These are phyloP conservation scores for Lindgomyces ingoldianus DNA, from an alignment of 495 filamentous ascomycete species.

Conservation along the genomic window DNA sequence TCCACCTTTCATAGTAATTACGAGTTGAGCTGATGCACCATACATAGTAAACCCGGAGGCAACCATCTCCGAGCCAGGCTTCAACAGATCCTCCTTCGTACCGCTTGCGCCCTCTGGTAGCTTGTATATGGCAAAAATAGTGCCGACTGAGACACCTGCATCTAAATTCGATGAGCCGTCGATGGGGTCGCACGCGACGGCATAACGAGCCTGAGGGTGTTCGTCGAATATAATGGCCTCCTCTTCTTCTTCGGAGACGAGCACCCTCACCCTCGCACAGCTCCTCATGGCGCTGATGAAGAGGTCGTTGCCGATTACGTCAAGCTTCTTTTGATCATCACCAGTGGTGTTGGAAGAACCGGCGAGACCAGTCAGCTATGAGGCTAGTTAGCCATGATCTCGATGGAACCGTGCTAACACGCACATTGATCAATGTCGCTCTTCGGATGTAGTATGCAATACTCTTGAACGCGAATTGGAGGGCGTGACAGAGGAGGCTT, in stretches of 20 bases:
- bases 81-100: constrained; percentile 78
- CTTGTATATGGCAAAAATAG: constrained; percentile 94
- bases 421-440: constrained; percentile 86
- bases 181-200: constrained; percentile 95
- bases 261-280: constrained; percentile 81
- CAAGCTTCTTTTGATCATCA: constrained; percentile 99
- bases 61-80: constrained; percentile 85
- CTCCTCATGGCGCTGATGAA: constrained; percentile 93
- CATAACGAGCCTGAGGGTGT: constrained; percentile 79
- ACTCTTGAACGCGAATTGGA: constrained; percentile 99
- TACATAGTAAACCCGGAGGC: constrained; percentile 99
- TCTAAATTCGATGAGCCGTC: constrained; percentile 97
- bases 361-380: constrained; percentile 78
- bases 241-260: constrained; percentile 97
- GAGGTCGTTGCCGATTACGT: constrained; percentile 97
- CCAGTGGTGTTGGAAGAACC: constrained; percentile 94
- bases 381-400: constrained; percentile 6
- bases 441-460: constrained; percentile 99
- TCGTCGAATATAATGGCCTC: constrained; percentile 85
- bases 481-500: constrained; percentile 92
- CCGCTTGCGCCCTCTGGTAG: constrained; percentile 70
- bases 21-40: constrained; percentile 91
- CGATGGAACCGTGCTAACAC: constrained; percentile 16
- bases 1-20: constrained; percentile 94
- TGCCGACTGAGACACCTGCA: constrained; percentile 96